Conservation (phyloP, 495 filamentous ascomycete species). For the Aspergillus funiculosus region DNA sequence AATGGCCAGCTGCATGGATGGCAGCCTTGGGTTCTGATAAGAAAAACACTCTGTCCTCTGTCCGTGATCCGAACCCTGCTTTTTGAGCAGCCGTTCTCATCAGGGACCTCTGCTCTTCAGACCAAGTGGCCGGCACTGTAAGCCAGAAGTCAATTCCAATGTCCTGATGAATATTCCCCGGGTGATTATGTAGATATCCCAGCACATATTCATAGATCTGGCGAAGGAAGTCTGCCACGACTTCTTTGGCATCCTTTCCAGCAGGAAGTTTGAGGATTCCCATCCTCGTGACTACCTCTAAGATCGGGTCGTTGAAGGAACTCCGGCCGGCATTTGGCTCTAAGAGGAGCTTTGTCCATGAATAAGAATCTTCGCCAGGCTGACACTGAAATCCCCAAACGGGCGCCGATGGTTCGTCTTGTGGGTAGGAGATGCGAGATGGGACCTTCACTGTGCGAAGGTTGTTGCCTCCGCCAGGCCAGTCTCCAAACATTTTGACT, state of each 20-base stretch:
- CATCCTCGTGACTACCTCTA: conserved; percentile 4
- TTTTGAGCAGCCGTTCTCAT: conserved; percentile 31
- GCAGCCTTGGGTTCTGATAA: conserved; percentile 59
- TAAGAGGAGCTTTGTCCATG: conserved; percentile 24
- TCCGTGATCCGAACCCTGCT: conserved; percentile 44
- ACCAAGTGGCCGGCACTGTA: conserved; percentile 24
- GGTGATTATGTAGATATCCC: conserved; percentile 25
- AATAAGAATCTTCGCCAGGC: conserved; percentile 13
- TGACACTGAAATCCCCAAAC: conserved; percentile 14
- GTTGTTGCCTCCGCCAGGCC: too few relatives aligned
- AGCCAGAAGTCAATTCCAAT: conserved; percentile 22
- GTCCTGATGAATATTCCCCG: background rate
- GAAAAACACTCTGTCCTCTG: conserved; percentile 33
- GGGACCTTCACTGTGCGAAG: too few relatives aligned
- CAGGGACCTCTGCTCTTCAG: conserved; percentile 10
- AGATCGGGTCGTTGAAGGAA: conserved; percentile 9
- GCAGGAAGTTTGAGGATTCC: conserved; percentile 13
- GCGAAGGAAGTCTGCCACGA: conserved; percentile 38
- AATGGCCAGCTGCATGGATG: conserved; percentile 3
- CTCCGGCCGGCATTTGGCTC: conserved; percentile 7
- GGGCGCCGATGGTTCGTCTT: too few relatives aligned
- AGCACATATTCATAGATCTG: conserved; percentile 39
- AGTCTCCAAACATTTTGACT: too few relatives aligned
- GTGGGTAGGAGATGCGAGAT: too few relatives aligned
- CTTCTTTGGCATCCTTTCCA: conserved; percentile 22